Evolutionary conservation across 352 stramenopile genomes (phyloP).

Genomic region (Aphanomyces astaci): DNA sequence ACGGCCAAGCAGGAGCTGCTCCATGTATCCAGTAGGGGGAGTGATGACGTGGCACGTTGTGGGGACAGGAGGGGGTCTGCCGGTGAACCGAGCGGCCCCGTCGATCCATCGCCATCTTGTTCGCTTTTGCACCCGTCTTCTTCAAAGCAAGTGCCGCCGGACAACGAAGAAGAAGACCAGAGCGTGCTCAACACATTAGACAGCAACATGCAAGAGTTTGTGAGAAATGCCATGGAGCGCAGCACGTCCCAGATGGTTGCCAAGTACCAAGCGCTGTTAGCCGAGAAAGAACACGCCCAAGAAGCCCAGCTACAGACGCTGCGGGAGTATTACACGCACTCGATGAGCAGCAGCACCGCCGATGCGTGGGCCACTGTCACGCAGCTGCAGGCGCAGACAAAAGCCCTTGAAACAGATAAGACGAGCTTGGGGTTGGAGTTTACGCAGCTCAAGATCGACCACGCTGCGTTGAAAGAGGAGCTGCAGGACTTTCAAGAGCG

Average conservation of each 20-base stretch:
- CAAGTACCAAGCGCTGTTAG: slow-evolving; percentile 20
- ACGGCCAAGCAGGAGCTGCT: not conserved
- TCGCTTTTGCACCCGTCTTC: too few relatives aligned
- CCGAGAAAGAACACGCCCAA: slow-evolving; percentile 18
- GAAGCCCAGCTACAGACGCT: slow-evolving; percentile 10
- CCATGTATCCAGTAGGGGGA: too few relatives aligned
- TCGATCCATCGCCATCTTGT: too few relatives aligned
- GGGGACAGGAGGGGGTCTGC: not conserved
- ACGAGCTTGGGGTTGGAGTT: slow-evolving; percentile 46
- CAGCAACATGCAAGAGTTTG: slow-evolving; percentile 24
- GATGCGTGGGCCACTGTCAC: slow-evolving; percentile 21
- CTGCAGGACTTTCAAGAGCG: slow-evolving; percentile 64
- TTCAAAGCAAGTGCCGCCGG: too few relatives aligned
- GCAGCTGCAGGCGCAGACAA: slow-evolving; percentile 31
- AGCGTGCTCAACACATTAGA: slow-evolving; percentile 6
- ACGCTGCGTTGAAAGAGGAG: slow-evolving; percentile 52
- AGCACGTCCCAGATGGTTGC: slow-evolving; percentile 20
- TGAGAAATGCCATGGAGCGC: slow-evolving; percentile 18
- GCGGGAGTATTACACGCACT: slow-evolving; percentile 17
- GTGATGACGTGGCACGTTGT: not conserved
- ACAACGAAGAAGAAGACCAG: slow-evolving; percentile 7
- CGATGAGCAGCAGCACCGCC: not conserved
- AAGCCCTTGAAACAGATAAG: slow-evolving; percentile 61
- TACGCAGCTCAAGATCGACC: slow-evolving; percentile 65
- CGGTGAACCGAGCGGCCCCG: slow-evolving; percentile 17